Percentiles rank a stretch among this genome's conserved stretches.
Conservation (phyloP, 2,329 filamentous ascomycete genomes). For the Ceratocystis cubensis region DNA sequence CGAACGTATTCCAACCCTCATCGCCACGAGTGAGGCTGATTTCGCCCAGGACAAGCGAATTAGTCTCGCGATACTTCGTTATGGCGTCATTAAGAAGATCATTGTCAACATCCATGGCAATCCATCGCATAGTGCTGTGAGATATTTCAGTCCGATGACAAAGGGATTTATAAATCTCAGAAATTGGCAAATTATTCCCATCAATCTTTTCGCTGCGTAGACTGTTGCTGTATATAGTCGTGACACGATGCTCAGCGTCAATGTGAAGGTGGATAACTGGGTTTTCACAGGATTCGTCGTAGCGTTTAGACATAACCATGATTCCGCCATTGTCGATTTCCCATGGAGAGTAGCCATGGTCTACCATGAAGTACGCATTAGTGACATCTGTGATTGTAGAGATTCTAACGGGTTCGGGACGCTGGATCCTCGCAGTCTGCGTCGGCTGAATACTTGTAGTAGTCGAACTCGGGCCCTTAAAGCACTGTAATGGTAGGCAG, state of each 20-base stretch:
- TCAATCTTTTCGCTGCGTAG: no score
- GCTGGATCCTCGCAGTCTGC: no score
- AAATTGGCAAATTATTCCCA: background rate
- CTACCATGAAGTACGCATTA: background rate
- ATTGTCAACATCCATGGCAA: background rate
- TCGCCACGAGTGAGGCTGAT: background rate
- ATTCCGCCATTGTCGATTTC: background rate
- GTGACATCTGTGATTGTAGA: no score
- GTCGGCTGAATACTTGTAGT: no score
- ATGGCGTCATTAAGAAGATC: background rate
- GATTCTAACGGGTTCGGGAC: no score
- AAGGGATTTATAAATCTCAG: background rate
- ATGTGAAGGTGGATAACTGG: background rate
- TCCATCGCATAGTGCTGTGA: background rate
- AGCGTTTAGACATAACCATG: background rate
- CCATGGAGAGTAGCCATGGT: background rate
- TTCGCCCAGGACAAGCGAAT: no score
- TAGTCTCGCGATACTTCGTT: background rate
- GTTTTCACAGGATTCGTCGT: background rate
- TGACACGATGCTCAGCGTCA: background rate
- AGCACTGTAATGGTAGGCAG: no score
- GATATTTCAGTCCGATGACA: background rate
- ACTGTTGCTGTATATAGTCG: background rate
- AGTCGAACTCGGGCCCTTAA: no score
- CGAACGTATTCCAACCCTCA: background rate